Evolutionary conservation across 169 alveolate genomes (phyloP).

Genomic region (Cryptosporidium canis): DNA sequence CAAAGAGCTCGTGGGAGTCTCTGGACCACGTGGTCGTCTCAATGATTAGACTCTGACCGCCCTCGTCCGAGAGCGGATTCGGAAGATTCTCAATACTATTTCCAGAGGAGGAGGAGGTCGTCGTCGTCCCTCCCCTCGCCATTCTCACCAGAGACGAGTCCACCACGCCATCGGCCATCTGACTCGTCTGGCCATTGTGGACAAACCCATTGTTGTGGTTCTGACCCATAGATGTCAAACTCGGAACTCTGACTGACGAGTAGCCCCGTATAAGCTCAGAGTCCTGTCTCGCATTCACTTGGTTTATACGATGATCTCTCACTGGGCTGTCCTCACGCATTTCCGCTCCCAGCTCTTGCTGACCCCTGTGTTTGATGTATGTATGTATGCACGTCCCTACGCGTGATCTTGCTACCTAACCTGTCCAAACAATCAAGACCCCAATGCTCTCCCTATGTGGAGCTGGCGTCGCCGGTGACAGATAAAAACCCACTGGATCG

Average conservation of each 20-base stretch:
- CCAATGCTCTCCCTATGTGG: no score
- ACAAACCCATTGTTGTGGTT: not conserved
- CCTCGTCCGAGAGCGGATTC: not conserved
- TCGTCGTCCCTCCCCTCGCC: constrained; percentile 45
- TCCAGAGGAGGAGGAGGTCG: constrained; percentile 63
- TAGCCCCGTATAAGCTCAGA: not conserved
- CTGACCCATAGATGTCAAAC: not conserved
- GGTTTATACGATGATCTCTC: not conserved
- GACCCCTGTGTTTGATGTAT: no score
- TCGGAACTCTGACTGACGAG: constrained; percentile 9
- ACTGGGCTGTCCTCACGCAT: constrained; percentile 11
- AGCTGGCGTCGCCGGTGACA: no score
- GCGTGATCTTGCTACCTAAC: no score
- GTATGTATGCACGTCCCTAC: no score
- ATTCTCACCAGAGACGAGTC: constrained; percentile 12
- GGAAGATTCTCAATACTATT: constrained; percentile 50
- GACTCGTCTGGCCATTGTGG: not conserved
- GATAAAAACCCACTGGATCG: no score
- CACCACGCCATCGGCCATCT: not conserved
- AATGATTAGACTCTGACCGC: constrained; percentile 41
- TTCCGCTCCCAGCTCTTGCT: not conserved
- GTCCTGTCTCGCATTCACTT: not conserved
- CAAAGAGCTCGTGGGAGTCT: constrained; percentile 94
- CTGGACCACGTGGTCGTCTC: constrained; percentile 93
- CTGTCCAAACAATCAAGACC: no score